phyloP scores from a whole-genome alignment of 2,329 filamentous ascomycete species.

The Hypoxylon sp. region DNA sequence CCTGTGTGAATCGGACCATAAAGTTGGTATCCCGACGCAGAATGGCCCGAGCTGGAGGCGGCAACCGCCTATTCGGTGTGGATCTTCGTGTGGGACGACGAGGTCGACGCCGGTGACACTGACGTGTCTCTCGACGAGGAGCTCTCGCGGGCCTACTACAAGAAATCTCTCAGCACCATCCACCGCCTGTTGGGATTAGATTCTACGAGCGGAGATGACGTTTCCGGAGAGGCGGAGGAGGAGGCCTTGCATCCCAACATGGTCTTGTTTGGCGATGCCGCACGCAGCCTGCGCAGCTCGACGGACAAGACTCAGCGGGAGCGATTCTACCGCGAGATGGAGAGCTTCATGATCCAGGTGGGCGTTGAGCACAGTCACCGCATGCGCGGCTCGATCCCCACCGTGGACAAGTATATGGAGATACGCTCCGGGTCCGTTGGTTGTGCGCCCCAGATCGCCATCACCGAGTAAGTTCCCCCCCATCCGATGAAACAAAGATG shows the following conservation, averaged over 20 bases:
- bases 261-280: conserved; percentile 42
- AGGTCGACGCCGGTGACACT: conserved; percentile 47
- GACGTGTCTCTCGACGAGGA: conserved; percentile 43
- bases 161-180: conserved; percentile 44
- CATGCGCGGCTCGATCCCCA: conserved; percentile 41
- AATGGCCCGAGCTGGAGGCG: conserved; percentile 46
- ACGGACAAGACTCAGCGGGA: conserved; percentile 41
- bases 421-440: conserved; percentile 44
- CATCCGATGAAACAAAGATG: too few relatives aligned
- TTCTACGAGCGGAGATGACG: conserved; percentile 1
- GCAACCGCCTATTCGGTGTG: conserved; percentile 47
- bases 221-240: conserved; percentile 15
- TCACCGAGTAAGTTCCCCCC: conserved; percentile 46
- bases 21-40: conserved; percentile 47
- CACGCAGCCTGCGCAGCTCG: conserved; percentile 27
- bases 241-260: conserved; percentile 39
- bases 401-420: conserved; percentile 41
- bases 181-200: conserved; percentile 42
- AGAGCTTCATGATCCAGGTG: conserved; percentile 44
- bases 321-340: conserved; percentile 42
- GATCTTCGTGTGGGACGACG: conserved; percentile 49
- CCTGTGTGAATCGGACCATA: conserved; percentile 16
- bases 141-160: conserved; percentile 43
- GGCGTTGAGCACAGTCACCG: conserved; percentile 42
- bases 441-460: conserved; percentile 42